phyloP scores from a whole-genome alignment of 441 rosid genomes.

The Eruca vesicaria region DNA sequence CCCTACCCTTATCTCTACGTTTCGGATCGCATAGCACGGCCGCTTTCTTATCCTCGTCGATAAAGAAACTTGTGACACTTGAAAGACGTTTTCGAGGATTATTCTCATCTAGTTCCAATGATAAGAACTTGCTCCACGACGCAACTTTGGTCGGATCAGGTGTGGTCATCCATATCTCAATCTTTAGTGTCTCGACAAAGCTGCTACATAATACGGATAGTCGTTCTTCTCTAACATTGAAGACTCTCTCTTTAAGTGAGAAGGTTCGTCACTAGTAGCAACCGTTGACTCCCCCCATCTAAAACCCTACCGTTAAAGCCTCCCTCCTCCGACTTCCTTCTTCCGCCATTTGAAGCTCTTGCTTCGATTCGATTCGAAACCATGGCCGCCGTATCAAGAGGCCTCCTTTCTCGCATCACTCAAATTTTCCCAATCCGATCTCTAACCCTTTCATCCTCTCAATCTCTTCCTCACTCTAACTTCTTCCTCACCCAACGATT shows the following conservation, averaged over 20 bases:
- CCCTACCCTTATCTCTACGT: too few relatives aligned
- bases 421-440: conserved; percentile 33
- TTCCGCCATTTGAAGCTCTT: conserved; percentile 25
- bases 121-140: background rate
- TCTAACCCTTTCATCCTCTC: conserved; percentile 9
- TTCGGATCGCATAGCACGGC: background rate
- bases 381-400: conserved; percentile 75
- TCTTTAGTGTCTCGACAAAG: background rate
- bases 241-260: background rate
- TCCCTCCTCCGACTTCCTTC: conserved; percentile 13
- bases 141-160: background rate
- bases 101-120: too few relatives aligned
- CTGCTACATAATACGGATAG: background rate
- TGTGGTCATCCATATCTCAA: background rate
- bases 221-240: background rate
- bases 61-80: background rate
- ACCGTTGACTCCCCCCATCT: conserved; percentile 9
- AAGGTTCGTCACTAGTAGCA: background rate
- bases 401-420: conserved; percentile 64
- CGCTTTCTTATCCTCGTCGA: background rate
- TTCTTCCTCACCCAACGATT: conserved; percentile 39
- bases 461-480: conserved; percentile 20
- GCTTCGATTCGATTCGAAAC: conserved; percentile 20
- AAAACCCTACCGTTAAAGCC: conserved; percentile 38
- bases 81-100: background rate